Conservation (phyloP, 768 basidiomycete genomes). For the Pleurotus sapidus region DNA sequence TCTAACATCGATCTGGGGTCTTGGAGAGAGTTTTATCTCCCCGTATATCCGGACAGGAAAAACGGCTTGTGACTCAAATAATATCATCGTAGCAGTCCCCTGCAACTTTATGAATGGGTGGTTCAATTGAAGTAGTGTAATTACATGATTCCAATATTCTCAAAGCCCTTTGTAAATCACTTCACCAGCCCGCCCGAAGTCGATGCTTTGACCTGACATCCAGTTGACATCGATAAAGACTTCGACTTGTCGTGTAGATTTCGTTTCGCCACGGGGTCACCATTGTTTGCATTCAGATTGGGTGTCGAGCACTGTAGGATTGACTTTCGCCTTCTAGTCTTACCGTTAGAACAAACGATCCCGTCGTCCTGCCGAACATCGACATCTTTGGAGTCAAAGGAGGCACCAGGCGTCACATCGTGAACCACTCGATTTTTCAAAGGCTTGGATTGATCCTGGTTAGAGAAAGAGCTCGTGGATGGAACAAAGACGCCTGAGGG, state of each 20-base stretch:
- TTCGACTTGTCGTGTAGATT: not conserved
- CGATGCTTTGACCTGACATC: not conserved
- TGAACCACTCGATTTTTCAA: not conserved
- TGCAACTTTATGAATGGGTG: no score
- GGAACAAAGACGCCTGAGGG: no score
- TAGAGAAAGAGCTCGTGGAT: not conserved
- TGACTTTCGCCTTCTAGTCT: not conserved
- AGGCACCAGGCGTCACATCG: not conserved
- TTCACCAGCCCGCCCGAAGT: not conserved
- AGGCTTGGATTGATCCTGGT: not conserved
- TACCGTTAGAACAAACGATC: not conserved
- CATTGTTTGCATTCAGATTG: not conserved
- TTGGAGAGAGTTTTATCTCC: not conserved
- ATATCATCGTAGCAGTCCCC: no score
- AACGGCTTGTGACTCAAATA: no score
- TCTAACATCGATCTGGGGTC: not conserved
- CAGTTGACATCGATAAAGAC: not conserved
- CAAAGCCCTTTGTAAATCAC: not conserved
- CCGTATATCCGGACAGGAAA: no score
- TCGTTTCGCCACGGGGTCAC: not conserved
- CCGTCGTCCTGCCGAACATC: not conserved
- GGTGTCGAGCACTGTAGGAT: not conserved
- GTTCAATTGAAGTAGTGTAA: no score
- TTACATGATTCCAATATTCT: no score
- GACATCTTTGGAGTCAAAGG: not conserved